phyloP scores from a whole-genome alignment of 352 stramenopile species.

The Phytophthora citricola region DNA sequence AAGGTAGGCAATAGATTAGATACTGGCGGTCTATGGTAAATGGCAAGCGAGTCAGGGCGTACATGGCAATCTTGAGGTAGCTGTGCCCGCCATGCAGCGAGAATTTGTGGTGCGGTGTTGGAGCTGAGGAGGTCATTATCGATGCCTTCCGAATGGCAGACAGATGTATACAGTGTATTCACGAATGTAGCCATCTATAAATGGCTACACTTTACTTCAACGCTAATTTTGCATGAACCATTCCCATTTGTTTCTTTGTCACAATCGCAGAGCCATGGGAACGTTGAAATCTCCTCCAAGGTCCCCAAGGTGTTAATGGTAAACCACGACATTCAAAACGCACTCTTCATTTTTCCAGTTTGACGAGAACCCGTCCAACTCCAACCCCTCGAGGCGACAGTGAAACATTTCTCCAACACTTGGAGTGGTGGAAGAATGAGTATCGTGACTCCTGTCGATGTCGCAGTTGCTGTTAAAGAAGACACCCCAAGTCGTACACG shows the following conservation, averaged over 20 bases:
- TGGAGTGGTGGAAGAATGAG: background rate
- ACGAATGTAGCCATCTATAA: background rate
- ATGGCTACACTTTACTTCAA: background rate
- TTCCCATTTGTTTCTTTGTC: too few species aligned
- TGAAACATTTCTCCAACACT: too few species aligned
- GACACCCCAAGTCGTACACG: background rate
- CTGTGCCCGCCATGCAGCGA: conserved; percentile 52
- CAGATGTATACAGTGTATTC: background rate
- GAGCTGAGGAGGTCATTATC: conserved; percentile 1
- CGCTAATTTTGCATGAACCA: too few species aligned
- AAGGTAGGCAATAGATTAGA: background rate
- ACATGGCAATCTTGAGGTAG: conserved; percentile 79
- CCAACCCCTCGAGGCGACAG: background rate
- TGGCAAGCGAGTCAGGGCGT: conserved; percentile 12
- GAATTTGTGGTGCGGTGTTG: conserved; percentile 77
- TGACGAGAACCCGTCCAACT: background rate
- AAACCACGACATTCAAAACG: too few species aligned
- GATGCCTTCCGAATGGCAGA: background rate
- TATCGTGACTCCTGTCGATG: conserved; percentile 7
- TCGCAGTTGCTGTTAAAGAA: background rate
- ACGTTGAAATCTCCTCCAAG: too few species aligned
- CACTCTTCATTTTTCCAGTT: too few species aligned
- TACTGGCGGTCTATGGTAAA: background rate
- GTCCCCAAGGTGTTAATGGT: too few species aligned
- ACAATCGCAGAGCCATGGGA: too few species aligned